A percentile compares a stretch with the other conserved stretches of the same genome.
Evolutionary conservation across 192 early-diverging fungal species (phyloP).

Genomic region (Endogone sp.): DNA sequence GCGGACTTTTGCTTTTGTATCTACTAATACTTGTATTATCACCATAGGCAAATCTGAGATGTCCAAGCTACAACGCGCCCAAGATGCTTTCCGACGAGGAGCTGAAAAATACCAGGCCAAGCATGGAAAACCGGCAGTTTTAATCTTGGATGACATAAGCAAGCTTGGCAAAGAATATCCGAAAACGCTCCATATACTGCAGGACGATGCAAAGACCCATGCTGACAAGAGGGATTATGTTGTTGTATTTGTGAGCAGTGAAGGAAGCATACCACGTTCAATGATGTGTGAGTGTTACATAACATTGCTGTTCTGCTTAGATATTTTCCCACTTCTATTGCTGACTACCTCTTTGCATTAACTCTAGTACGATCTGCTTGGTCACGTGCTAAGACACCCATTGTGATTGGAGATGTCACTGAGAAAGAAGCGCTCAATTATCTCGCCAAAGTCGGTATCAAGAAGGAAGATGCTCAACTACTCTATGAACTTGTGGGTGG

Average conservation of each 20-base stretch:
- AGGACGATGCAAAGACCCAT: slow-evolving; percentile 10
- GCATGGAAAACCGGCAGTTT: slow-evolving; percentile 3
- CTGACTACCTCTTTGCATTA: slow-evolving; percentile 1
- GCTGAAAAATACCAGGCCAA: background rate
- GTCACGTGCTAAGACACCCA: slow-evolving; percentile 4
- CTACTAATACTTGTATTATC: no score
- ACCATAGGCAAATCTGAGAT: no score
- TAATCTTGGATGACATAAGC: background rate
- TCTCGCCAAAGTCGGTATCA: no score
- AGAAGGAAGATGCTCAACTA: no score
- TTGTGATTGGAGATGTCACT: slow-evolving; percentile 7
- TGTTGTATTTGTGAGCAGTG: slow-evolving; percentile 1
- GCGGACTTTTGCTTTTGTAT: no score
- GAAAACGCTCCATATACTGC: slow-evolving; percentile 1
- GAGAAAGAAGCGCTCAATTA: slow-evolving; percentile 12
- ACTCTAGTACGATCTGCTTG: slow-evolving; percentile 3
- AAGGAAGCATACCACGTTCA: slow-evolving; percentile 8
- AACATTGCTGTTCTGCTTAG: no score
- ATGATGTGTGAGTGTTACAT: slow-evolving; percentile 11
- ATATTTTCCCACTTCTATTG: slow-evolving; percentile 3
- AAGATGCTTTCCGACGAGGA: slow-evolving; percentile 1
- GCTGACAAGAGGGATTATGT: slow-evolving; percentile 11
- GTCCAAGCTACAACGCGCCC: background rate
- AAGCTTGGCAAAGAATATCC: background rate
- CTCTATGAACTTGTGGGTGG: no score